Evolutionary conservation across 176 grass and related monocot species (phyloP).

Genomic region (Bolboschoenus planiculmis): DNA sequence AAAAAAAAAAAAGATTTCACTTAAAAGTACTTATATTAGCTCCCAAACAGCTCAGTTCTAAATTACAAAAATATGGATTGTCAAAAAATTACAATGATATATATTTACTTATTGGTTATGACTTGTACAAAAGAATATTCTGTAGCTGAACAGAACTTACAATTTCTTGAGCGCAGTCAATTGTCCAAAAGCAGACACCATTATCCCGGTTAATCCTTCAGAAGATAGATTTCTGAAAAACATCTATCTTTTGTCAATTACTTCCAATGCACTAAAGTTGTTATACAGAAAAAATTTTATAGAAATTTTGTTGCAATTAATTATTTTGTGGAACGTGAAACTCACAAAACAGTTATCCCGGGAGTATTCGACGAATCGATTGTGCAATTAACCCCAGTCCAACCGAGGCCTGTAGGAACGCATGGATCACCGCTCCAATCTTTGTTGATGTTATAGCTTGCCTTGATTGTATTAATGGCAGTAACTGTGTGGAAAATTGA

Average conservation of each 20-base stretch:
- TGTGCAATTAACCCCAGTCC: conserved; percentile 39
- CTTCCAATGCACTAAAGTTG: background rate
- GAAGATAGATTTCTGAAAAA: conserved; percentile 42
- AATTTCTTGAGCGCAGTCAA: conserved; percentile 24
- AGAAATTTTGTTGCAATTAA: background rate
- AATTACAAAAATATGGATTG: too few relatives aligned
- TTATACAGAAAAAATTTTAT: background rate
- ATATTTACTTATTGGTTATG: too few relatives aligned
- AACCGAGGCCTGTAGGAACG: conserved; percentile 18
- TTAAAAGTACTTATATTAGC: too few relatives aligned
- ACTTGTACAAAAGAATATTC: too few relatives aligned
- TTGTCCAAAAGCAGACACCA: conserved; percentile 19
- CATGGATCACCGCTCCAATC: conserved; percentile 53
- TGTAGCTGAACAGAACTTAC: conserved; percentile 20
- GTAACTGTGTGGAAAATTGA: background rate
- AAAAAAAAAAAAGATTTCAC: background rate
- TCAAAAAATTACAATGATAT: too few relatives aligned
- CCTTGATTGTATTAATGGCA: conserved; percentile 26
- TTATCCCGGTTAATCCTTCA: conserved; percentile 23
- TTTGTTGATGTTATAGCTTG: conserved; percentile 18
- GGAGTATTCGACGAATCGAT: conserved; percentile 8
- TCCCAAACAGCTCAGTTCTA: too few relatives aligned
- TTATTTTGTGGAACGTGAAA: background rate
- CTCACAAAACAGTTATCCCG: conserved; percentile 34
- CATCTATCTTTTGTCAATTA: background rate